phyloP scores from a whole-genome alignment of 1,284 basidiomycete species.

The Heterobasidion irregulare region DNA sequence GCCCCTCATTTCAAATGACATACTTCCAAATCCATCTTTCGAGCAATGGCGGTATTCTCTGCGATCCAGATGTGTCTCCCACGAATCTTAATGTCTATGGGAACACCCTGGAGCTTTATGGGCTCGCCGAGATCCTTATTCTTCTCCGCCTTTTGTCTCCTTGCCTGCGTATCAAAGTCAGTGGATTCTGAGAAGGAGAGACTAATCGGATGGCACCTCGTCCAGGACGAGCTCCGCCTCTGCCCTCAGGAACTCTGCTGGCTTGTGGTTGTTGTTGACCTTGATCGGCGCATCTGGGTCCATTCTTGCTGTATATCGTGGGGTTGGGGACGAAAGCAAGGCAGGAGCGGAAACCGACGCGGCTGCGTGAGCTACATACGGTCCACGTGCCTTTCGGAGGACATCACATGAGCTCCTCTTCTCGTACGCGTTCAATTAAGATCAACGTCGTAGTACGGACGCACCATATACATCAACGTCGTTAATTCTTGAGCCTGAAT shows the following conservation, averaged over 20 bases:
- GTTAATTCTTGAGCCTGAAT: too few relatives aligned
- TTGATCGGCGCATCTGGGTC: too few relatives aligned
- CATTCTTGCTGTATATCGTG: too few relatives aligned
- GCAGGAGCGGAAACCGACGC: too few relatives aligned
- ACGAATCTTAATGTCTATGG: slow-evolving; percentile 60
- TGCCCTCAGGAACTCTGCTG: slow-evolving; percentile 8
- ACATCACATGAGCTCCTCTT: too few relatives aligned
- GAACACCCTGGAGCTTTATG: slow-evolving; percentile 67
- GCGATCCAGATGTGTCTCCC: slow-evolving; percentile 74
- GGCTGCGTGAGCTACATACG: too few relatives aligned
- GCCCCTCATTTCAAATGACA: neutral
- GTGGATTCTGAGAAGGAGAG: neutral
- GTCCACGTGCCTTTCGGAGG: too few relatives aligned
- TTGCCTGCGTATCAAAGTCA: slow-evolving; percentile 34
- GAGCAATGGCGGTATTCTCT: slow-evolving; percentile 72
- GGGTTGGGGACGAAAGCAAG: too few relatives aligned
- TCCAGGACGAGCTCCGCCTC: slow-evolving; percentile 54
- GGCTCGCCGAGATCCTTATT: slow-evolving; percentile 70
- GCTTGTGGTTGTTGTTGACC: neutral
- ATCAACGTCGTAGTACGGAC: too few relatives aligned
- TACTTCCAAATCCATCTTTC: slow-evolving; percentile 73
- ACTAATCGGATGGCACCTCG: slow-evolving; percentile 4
- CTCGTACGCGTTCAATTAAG: too few relatives aligned
- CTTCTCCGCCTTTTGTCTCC: slow-evolving; percentile 65
- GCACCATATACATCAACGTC: too few relatives aligned